phyloP scores from a whole-genome alignment of 805 yeast species.

The Candida maesae region DNA sequence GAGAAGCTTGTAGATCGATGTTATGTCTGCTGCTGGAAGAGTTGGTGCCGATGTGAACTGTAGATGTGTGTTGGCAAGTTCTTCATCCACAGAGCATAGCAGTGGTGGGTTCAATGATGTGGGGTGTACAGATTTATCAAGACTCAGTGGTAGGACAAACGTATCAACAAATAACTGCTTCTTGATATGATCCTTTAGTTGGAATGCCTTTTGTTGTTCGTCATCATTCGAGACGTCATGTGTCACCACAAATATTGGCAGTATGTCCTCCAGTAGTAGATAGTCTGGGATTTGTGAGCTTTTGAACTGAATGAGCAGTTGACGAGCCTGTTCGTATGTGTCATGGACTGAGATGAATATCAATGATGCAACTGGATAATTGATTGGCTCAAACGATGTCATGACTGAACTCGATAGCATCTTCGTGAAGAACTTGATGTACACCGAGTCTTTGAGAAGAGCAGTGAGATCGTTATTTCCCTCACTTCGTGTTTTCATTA shows the following conservation, averaged over 20 bases:
- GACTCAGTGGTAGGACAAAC: constrained; percentile 17
- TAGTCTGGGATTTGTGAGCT: constrained; percentile 50
- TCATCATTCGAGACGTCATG: constrained; percentile 44
- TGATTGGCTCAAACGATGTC: constrained; percentile 78
- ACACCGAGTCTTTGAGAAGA: constrained; percentile 43
- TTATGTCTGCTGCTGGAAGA: constrained; percentile 15
- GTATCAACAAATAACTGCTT: constrained; percentile 36
- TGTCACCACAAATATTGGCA: constrained; percentile 49
- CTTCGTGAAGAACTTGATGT: constrained; percentile 53
- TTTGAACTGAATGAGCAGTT: constrained; percentile 50
- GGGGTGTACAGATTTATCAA: constrained; percentile 12
- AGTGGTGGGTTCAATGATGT: constrained; percentile 29
- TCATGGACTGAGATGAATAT: constrained; percentile 60
- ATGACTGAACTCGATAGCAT: constrained; percentile 55
- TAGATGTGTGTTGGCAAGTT: constrained; percentile 27
- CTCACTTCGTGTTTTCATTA: constrained; percentile 11
- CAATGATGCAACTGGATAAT: constrained; percentile 79
- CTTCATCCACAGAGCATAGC: constrained; percentile 45
- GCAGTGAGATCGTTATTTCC: constrained; percentile 26
- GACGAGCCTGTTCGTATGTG: constrained; percentile 51
- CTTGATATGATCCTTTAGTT: constrained; percentile 32
- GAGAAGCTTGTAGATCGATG: constrained; percentile 19
- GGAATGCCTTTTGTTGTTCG: constrained; percentile 40
- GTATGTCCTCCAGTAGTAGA: constrained; percentile 59
- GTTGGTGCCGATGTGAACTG: constrained; percentile 9